Percentiles rank a stretch among this genome's conserved stretches.
Evolutionary conservation across 192 early-diverging fungal genomes (phyloP).

Genomic region (Cladochytrium replicatum): DNA sequence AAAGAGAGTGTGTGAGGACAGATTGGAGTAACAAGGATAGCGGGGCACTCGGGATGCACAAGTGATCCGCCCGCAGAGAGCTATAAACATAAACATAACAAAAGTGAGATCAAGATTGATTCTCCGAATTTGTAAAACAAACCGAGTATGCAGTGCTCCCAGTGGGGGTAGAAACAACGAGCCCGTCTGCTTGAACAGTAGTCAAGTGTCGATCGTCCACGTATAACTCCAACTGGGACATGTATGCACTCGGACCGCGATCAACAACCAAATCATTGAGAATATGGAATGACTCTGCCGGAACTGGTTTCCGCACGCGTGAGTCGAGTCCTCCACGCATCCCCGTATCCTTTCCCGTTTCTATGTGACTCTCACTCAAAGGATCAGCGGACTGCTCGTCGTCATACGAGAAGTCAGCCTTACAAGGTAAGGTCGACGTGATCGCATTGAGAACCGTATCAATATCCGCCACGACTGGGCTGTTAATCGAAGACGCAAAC

Average conservation of each 20-base stretch:
- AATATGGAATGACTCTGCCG: conserved; percentile 64
- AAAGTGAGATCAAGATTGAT: conserved; percentile 1
- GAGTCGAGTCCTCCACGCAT: no score
- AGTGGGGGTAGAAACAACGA: conserved; percentile 88
- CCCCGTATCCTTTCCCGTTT: no score
- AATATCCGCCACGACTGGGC: no score
- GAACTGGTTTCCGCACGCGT: conserved; percentile 30
- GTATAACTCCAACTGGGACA: conserved; percentile 68
- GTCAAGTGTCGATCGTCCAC: conserved; percentile 88
- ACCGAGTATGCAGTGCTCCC: conserved; percentile 54
- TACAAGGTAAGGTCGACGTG: no score
- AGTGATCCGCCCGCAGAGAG: conserved; percentile 90
- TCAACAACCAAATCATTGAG: conserved; percentile 94
- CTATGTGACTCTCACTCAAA: no score
- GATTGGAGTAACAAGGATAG: conserved; percentile 61
- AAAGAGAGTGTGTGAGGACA: conserved; percentile 58
- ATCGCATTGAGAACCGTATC: no score
- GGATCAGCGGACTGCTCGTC: no score
- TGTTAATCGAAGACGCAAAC: no score
- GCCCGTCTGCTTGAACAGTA: conserved; percentile 88
- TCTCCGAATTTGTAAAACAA: no score
- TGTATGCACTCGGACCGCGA: conserved; percentile 82
- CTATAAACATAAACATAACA: conserved; percentile 17
- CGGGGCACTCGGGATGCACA: conserved; percentile 90
- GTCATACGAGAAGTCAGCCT: no score